Evolutionary conservation across 192 early-diverging fungal species (phyloP).

Genomic region (Dissophora globulifera): DNA sequence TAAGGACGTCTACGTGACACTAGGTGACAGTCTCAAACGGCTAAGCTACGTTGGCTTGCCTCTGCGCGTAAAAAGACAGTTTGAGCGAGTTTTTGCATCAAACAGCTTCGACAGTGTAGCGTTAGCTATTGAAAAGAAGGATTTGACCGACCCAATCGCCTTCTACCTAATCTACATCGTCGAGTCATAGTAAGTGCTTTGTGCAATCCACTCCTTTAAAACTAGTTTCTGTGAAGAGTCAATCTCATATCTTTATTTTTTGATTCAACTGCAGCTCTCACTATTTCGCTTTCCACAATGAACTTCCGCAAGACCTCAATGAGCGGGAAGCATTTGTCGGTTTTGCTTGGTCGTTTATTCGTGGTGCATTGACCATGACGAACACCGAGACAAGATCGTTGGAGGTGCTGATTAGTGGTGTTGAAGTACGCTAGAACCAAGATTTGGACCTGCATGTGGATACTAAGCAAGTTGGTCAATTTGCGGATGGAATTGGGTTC

Average conservation of each 20-base stretch:
- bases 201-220: not conserved
- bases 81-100: conserved; percentile 3
- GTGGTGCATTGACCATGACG: conserved; percentile 16
- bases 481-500: conserved; percentile 6
- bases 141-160: not conserved
- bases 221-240: not conserved
- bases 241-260: conserved; percentile 3
- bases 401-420: conserved; percentile 24
- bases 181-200: conserved; percentile 9
- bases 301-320: conserved; percentile 17
- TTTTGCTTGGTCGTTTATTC: conserved; percentile 25
- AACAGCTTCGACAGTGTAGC: not conserved
- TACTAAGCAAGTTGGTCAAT: conserved; percentile 13
- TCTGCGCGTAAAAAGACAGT: too few relatives aligned
- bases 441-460: conserved; percentile 12
- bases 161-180: conserved; percentile 9
- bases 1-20: too few relatives aligned
- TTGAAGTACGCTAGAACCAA: conserved; percentile 25
- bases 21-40: too few relatives aligned
- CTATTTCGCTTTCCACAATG: conserved; percentile 13
- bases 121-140: not conserved
- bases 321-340: conserved; percentile 25
- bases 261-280: conserved; percentile 11
- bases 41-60: too few relatives aligned
- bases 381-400: conserved; percentile 14